Evolutionary conservation across 768 basidiomycete species (phyloP), one percentile per base, ranked within the genome.

Genomic region (Suillus subluteus): DNA sequence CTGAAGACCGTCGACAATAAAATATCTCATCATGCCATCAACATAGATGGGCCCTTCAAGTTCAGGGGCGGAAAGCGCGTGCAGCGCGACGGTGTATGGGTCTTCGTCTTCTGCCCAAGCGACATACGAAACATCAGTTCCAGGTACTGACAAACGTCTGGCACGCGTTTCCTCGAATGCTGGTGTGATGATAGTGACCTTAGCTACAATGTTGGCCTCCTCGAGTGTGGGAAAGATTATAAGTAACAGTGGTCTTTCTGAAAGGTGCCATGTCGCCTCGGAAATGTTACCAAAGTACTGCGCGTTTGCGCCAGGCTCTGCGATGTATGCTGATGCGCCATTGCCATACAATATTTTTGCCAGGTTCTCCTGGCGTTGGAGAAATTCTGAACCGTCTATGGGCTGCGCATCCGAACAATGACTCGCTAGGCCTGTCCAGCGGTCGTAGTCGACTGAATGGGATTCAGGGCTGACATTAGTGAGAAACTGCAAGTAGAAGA

Each of bases 161-260:
- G 94, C 93, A 41, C 94, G 86, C 0, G 87, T 84, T 13, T 83
- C 83, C 75, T 96, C 93, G 68, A 96, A 96, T 67, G 82, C 80
- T 0, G 94, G 94, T 6, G 93, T 91, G 55, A 97, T 76, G 63
- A 96, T 73, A 1, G 83, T 82, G 43, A 95, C 71, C 23, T 82
- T 82, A 30, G 85, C 79, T 43, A 71, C 69, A 23, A 84, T 72
- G 2, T 73, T 66, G 46, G 70, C 74, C 4, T 73, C 67, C 18
- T 67, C 63, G 12, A 66, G 48, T 30, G 63, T 23, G 13, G 90
- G 86, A 9, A 84, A 82, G 52, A 95, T 71, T 64, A 92, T 82
- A 40, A 95, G 79, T 6, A 95, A 78, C 16, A 95, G 82, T 0
- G 93, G 94, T 3, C 94, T 84, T 78, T 96, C 94, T 12, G 91